A percentile compares a stretch with the other conserved stretches of the same genome.
phyloP scores from a whole-genome alignment of 2,329 filamentous ascomycete genomes.

The Penicillium sp. region DNA sequence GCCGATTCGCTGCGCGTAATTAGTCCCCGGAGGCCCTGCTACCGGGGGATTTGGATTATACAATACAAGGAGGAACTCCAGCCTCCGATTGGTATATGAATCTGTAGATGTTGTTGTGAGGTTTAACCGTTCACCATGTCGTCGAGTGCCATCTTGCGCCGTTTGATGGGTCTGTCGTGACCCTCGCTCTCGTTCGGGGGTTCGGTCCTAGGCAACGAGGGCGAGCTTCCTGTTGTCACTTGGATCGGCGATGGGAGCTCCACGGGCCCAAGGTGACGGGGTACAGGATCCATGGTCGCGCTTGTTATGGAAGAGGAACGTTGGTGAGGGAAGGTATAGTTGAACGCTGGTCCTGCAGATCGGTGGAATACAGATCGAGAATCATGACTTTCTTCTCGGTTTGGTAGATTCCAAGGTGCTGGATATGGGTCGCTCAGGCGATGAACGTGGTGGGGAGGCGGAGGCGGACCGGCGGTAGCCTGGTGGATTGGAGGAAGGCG shows the following conservation, averaged over 20 bases:
- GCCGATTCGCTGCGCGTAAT: slow-evolving; percentile 10
- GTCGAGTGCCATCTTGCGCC: slow-evolving; percentile 43
- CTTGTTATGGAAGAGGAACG: slow-evolving; percentile 24
- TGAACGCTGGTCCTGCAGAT: slow-evolving; percentile 30
- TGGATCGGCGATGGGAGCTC: slow-evolving; percentile 20
- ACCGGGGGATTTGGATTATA: slow-evolving; percentile 22
- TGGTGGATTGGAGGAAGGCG: slow-evolving; percentile 42
- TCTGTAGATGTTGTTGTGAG: neutral
- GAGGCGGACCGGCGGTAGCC: slow-evolving; percentile 25
- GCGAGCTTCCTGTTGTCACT: slow-evolving; percentile 16
- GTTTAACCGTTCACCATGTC: slow-evolving; percentile 43
- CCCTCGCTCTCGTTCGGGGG: slow-evolving; percentile 21
- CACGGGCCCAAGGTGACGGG: slow-evolving; percentile 25
- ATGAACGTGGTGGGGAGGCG: slow-evolving; percentile 28
- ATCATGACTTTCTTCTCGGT: slow-evolving; percentile 28
- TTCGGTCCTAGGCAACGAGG: slow-evolving; percentile 18
- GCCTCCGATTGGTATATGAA: slow-evolving; percentile 1
- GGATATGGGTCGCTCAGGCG: slow-evolving; percentile 39
- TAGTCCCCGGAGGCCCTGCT: slow-evolving; percentile 25
- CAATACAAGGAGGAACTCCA: slow-evolving; percentile 20
- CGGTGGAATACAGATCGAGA: slow-evolving; percentile 24
- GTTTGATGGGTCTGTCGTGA: slow-evolving; percentile 34
- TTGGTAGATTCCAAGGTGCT: slow-evolving; percentile 26
- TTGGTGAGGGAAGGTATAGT: slow-evolving; percentile 28
- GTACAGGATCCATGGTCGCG: slow-evolving; percentile 21